Evolutionary conservation across 2,329 filamentous ascomycete species (phyloP), one percentile per base, ranked within the genome.

Genomic region (Aaosphaeria pasadenensis): DNA sequence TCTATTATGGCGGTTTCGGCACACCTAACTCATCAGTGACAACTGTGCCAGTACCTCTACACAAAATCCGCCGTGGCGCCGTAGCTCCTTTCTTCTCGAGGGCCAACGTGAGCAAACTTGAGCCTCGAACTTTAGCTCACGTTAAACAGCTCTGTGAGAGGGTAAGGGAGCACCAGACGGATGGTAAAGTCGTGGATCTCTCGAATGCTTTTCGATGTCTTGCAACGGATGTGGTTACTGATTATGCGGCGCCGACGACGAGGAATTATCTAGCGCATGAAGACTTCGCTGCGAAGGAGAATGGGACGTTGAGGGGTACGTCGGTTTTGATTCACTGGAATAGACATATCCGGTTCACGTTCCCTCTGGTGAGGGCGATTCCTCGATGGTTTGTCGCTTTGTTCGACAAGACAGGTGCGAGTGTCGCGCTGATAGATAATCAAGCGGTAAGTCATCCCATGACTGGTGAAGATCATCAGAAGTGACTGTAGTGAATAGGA

Each of bases 81-180:
- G 40, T 64, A 35, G 56, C 52, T 29, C 51, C 50, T 1, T 65
- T 58, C 56, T 64, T 65, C 48, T 64, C 61, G 29, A 63, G 57
- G 47, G 51, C 52, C 7, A 53, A 50, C 11, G 54, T 64, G 35
- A 46, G 47, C 7, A 52, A 53, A 24, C 40, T 63, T 11, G 56
- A 63, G 42, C 51, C 52, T n/a, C 28, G 51, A 32, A 50, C 62
- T 28, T 54, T 57, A 2, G 30, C 43, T 5, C 40, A 45, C 4
- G 46, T 55, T 7, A 24, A 50, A 13, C 49, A 54, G 33, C 45
- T 56, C 31, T 51, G 52, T 29, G 42, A 41, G 4, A 45, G 53
- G 4, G 42, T 56, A 5, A 41, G 47, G 5, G 36, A 51, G 31
- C 36, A 43, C n/a, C 42, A 45, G 13, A 35, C n/a, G 3, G 41